These are phyloP conservation scores for Fusarium chlamydosporum DNA, from an alignment of 2,329 filamentous ascomycete species.

Conservation along the genomic window DNA sequence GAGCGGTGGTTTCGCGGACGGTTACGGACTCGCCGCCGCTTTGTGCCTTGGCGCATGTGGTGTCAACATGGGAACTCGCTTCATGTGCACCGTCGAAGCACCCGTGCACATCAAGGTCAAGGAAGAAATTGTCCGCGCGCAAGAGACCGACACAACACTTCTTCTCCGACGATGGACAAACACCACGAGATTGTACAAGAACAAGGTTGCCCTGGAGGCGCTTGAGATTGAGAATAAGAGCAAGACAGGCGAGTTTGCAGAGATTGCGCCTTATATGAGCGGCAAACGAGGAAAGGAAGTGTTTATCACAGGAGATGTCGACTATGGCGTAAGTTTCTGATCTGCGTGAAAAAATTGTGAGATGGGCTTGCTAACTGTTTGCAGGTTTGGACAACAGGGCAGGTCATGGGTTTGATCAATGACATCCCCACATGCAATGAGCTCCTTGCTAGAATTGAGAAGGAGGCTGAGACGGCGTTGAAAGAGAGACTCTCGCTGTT, in stretches of 20 bases:
- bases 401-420: constrained; percentile 91
- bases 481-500: constrained; percentile 71
- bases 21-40: constrained; percentile 91
- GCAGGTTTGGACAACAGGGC: constrained; percentile 95
- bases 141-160: constrained; percentile 92
- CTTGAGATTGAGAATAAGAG: constrained; percentile 87
- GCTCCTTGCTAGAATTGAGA: constrained; percentile 80
- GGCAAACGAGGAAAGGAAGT: constrained; percentile 93
- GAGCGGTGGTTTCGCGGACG: constrained; percentile 95
- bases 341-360: not conserved
- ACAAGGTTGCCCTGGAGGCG: constrained; percentile 87
- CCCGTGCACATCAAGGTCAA: constrained; percentile 96
- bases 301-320: constrained; percentile 90
- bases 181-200: constrained; percentile 88
- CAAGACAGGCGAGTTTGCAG: constrained; percentile 86
- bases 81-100: constrained; percentile 95
- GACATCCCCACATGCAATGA: constrained; percentile 83
- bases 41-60: constrained; percentile 91
- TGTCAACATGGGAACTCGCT: constrained; percentile 98
- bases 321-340: constrained; percentile 80
- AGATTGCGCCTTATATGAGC: constrained; percentile 88
- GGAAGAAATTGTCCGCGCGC: constrained; percentile 86
- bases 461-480: constrained; percentile 78
- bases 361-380: constrained; percentile 29
- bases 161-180: constrained; percentile 93